Base-by-base conservation (phyloP, 352 stramenopile species). In the Phytophthora pisi region DNA sequence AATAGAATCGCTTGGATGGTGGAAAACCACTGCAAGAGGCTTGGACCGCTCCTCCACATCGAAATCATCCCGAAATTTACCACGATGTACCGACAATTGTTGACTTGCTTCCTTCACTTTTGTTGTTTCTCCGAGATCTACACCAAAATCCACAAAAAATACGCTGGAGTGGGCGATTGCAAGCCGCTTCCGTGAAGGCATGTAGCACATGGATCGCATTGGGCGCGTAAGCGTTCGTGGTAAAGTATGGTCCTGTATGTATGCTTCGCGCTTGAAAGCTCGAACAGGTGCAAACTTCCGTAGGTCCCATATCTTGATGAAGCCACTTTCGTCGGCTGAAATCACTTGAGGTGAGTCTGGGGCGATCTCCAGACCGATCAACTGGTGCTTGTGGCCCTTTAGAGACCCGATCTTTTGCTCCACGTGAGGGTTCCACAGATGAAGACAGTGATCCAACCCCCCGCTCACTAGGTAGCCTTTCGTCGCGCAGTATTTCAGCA, bases 391-490 rank as follows among this genome's bases (percentile, higher is more conserved):
- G 51, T 91, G 80, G 0, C 78, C 80, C 13, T 66, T 45, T 5
- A 91, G 56, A 20, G 71, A 74, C 2, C 74, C 80, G 43, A 91
- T 80, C 43, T 86, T 82, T 34, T 80, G 73, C 28, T 88, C 78
- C 10, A 89, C 69, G 40, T 86, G 79, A 18, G 82, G 80, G 51
- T 85, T 91, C 82, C 82, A 91, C 15, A 91, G 68, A 26, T 88
- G 73, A 0, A 91, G 50, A 16, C 62, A 72, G 40, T 89, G 80
- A 45, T 89, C 82, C 20, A 87, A 47, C 8, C 82, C 82, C 3
- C 66, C 80, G 24, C 78, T 91, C 42, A 89, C 57, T 4, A 91
- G 43, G 36, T 91, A 91, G 13, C 78, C 73, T 26, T 80, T 82
- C 5, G 85, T 61, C 2, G 64, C 24, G 20, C 65, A 81, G 50